Evolutionary conservation across 1,139 yeast genomes (phyloP).

Genomic region (Nakaseomyces bracarensis): DNA sequence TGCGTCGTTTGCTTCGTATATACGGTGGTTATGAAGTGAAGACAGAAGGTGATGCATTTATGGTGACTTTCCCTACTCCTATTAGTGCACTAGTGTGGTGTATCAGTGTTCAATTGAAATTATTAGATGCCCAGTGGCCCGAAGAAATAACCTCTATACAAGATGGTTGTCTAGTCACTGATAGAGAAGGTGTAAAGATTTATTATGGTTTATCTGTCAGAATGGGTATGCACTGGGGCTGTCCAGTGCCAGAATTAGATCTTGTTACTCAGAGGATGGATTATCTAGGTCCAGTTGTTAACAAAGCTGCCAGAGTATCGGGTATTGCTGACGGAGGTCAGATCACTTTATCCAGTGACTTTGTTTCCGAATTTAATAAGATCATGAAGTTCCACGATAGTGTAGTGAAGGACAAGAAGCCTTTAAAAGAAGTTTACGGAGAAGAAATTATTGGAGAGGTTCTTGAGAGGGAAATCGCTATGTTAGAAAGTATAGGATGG

Average conservation of each 20-base stretch:
- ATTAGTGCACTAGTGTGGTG: conserved; percentile 91
- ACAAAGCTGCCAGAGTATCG: conserved; percentile 86
- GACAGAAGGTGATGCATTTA: conserved; percentile 98
- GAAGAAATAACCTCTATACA: conserved; percentile 77
- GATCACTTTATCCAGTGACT: conserved; percentile 77
- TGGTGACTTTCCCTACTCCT: conserved; percentile 96
- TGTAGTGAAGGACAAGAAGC: conserved; percentile 35
- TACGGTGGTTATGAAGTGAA: conserved; percentile 97
- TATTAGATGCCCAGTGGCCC: conserved; percentile 90
- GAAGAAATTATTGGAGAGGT: conserved; percentile 53
- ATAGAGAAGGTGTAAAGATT: conserved; percentile 50
- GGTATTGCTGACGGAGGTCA: conserved; percentile 99
- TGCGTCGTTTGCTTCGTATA: conserved; percentile 87
- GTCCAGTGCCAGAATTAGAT: conserved; percentile 93
- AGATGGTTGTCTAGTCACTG: conserved; percentile 80
- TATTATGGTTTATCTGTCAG: conserved; percentile 89
- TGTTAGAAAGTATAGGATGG: conserved; percentile 64
- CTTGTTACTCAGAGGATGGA: conserved; percentile 96
- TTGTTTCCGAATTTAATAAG: conserved; percentile 59
- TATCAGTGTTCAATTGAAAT: conserved; percentile 80
- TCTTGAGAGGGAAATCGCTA: conserved; percentile 57
- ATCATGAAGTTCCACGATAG: conserved; percentile 47
- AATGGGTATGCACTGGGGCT: conserved; percentile 98
- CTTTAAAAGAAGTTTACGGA: conserved; percentile 52
- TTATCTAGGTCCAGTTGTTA: conserved; percentile 97